Conservation (phyloP, 1,139 yeast species). For the Taphrina betulina region DNA sequence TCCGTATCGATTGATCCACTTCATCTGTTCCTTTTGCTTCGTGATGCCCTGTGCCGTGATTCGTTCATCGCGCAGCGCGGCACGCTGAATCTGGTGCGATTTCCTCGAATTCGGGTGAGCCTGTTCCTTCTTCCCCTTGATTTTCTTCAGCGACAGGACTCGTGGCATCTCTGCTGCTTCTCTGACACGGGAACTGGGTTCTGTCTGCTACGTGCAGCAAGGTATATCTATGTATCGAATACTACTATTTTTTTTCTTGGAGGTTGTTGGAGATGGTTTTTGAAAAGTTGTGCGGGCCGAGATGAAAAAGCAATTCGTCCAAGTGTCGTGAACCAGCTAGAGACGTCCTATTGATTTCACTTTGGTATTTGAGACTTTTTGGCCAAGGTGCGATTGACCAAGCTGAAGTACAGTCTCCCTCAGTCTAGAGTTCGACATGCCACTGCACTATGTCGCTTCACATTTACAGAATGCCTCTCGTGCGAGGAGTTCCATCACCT, state of each 20-base stretch:
- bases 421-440: slow-evolving; percentile 21
- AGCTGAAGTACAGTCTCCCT: too few relatives aligned
- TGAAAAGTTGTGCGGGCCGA: too few relatives aligned
- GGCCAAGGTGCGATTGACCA: too few relatives aligned
- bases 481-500: slow-evolving; percentile 69
- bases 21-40: slow-evolving; percentile 28
- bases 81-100: slow-evolving; percentile 30
- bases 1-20: slow-evolving; percentile 25
- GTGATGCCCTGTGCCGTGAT: slow-evolving; percentile 21
- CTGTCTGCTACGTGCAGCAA: too few relatives aligned
- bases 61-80: slow-evolving; percentile 30
- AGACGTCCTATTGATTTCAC: too few relatives aligned
- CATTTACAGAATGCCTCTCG: slow-evolving; percentile 86
- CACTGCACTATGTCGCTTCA: slow-evolving; percentile 61
- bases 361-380: too few relatives aligned
- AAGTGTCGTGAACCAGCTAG: too few relatives aligned
- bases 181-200: too few relatives aligned
- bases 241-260: too few relatives aligned
- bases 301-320: too few relatives aligned
- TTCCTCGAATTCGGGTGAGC: slow-evolving; percentile 31
- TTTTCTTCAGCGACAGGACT: slow-evolving; percentile 29
- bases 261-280: too few relatives aligned
- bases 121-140: slow-evolving; percentile 32
- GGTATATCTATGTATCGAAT: too few relatives aligned
- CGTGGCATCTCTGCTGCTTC: slow-evolving; percentile 10